Evolutionary conservation across 1,139 yeast species (phyloP).

Genomic region (Yamadazyma diospyri): DNA sequence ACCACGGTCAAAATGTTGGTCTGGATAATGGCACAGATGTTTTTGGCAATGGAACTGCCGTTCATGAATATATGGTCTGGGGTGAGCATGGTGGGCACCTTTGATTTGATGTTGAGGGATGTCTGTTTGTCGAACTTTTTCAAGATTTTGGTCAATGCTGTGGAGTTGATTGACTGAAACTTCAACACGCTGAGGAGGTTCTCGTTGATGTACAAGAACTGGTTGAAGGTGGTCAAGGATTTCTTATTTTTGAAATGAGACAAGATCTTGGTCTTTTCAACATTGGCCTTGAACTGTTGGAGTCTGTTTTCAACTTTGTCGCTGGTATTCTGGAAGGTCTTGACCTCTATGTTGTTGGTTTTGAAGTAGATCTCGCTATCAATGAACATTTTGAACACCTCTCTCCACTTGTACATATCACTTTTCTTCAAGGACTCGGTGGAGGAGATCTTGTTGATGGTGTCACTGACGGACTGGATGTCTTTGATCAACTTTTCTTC

Average conservation of each 20-base stretch:
- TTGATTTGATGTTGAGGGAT: slow-evolving; percentile 44
- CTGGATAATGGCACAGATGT: slow-evolving; percentile 55
- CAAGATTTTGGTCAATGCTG: slow-evolving; percentile 64
- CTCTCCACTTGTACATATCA: slow-evolving; percentile 71
- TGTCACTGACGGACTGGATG: slow-evolving; percentile 40
- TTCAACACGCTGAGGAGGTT: slow-evolving; percentile 55
- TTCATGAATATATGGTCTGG: slow-evolving; percentile 44
- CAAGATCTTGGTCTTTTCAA: slow-evolving; percentile 39
- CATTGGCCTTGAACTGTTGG: slow-evolving; percentile 39
- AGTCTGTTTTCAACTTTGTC: slow-evolving; percentile 40
- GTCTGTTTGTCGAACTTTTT: slow-evolving; percentile 77
- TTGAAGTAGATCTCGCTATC: slow-evolving; percentile 66
- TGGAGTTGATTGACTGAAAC: slow-evolving; percentile 59
- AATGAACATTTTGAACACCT: slow-evolving; percentile 59
- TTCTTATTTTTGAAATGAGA: slow-evolving; percentile 46
- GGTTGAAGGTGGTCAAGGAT: slow-evolving; percentile 44
- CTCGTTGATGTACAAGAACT: slow-evolving; percentile 52
- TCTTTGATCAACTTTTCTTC: slow-evolving; percentile 42
- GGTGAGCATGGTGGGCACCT: slow-evolving; percentile 46
- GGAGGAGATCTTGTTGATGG: slow-evolving; percentile 35
- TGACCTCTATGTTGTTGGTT: slow-evolving; percentile 42
- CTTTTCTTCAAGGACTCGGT: slow-evolving; percentile 32
- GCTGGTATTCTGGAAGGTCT: slow-evolving; percentile 38
- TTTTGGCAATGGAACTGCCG: slow-evolving; percentile 51
- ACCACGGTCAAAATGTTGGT: slow-evolving; percentile 50